A percentile compares a stretch with the other conserved stretches of the same genome.
Conservation (phyloP, 2,329 filamentous ascomycete species). For the Penicillium sumatraense region DNA sequence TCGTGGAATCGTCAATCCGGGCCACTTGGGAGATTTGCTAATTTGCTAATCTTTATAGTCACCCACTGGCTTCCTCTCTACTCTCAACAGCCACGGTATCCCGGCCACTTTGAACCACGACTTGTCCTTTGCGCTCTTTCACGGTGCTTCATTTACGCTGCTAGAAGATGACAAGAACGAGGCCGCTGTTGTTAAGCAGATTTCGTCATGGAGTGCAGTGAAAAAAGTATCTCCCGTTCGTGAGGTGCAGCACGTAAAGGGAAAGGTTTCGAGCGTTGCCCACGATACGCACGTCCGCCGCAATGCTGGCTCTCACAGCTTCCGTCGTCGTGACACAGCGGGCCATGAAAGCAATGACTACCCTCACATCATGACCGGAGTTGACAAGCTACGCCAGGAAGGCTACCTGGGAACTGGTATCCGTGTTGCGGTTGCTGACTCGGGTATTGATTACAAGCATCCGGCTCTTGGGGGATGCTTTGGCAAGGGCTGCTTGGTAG, state of each 20-base stretch:
- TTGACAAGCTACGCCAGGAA: conserved; percentile 26
- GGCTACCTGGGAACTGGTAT: conserved; percentile 22
- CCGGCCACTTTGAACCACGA: conserved; percentile 9
- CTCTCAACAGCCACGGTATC: conserved; percentile 5
- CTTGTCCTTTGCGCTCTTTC: conserved; percentile 13
- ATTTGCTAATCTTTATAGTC: neutral
- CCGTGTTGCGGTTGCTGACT: conserved; percentile 22
- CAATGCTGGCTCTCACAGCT: neutral
- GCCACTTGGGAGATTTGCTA: neutral
- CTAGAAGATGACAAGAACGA: conserved; percentile 4
- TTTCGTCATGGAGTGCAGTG: conserved; percentile 4
- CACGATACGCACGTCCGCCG: conserved; percentile 1
- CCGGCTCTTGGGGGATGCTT: conserved; percentile 68
- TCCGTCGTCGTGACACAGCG: conserved; percentile 1
- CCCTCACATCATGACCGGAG: conserved; percentile 24
- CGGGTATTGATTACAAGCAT: conserved; percentile 63
- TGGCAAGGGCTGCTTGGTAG: conserved; percentile 62
- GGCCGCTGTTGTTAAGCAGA: conserved; percentile 8
- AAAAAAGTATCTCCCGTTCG: conserved; percentile 13
- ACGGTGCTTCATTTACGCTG: conserved; percentile 13
- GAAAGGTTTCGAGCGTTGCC: conserved; percentile 1
- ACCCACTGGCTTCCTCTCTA: conserved; percentile 3
- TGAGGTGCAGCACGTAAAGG: conserved; percentile 1
- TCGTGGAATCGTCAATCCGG: neutral
- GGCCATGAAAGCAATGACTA: conserved; percentile 8